Conservation (phyloP, 108 stramenopile genomes). For the Aurantiochytrium sp. region DNA sequence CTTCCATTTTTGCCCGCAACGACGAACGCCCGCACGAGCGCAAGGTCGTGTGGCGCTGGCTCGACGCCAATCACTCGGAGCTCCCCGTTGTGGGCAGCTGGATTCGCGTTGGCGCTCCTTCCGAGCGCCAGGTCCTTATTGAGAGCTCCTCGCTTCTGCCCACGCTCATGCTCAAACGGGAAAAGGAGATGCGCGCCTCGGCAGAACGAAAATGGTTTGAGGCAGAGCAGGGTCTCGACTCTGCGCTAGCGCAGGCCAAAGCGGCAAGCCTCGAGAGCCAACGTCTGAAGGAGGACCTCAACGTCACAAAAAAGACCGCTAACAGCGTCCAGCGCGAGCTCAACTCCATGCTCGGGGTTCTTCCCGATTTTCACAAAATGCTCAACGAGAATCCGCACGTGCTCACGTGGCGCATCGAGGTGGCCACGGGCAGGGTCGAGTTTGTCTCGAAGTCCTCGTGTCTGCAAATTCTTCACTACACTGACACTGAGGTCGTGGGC, state of each 20-base stretch:
- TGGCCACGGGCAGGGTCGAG: background rate
- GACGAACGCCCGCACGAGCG: background rate
- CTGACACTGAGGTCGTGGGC: background rate
- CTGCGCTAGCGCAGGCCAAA: background rate
- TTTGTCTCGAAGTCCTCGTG: background rate
- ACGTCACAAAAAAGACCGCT: background rate
- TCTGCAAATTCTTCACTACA: background rate
- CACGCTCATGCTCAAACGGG: background rate
- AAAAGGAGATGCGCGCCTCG: background rate
- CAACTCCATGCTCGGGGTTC: background rate
- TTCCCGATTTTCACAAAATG: background rate
- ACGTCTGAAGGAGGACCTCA: background rate
- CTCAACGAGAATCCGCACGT: background rate
- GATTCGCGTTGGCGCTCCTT: background rate
- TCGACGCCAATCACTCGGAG: background rate
- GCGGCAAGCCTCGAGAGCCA: background rate
- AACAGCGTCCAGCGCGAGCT: background rate
- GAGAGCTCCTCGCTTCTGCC: slow-evolving; percentile 16
- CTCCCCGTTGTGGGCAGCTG: slow-evolving; percentile 11
- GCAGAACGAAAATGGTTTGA: background rate
- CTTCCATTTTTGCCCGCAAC: background rate
- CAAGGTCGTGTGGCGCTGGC: background rate
- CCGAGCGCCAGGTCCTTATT: background rate
- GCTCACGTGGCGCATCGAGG: background rate
- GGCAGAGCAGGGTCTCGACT: background rate